These are phyloP conservation scores for Tricholoma furcatifolium DNA, from an alignment of 768 basidiomycete genomes.

Conservation along the genomic window DNA sequence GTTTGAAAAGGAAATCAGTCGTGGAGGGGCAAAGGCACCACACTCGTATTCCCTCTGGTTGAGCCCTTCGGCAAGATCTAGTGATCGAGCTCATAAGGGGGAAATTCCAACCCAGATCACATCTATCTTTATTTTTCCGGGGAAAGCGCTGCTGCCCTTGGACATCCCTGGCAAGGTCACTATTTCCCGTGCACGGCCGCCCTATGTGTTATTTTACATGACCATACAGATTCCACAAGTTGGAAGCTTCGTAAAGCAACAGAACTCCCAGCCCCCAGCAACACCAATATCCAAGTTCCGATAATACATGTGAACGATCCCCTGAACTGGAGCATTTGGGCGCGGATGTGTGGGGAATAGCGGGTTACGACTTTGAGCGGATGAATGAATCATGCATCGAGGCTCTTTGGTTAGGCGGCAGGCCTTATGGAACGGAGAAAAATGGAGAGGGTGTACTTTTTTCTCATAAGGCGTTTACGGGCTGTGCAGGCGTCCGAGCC, in stretches of 20 bases:
- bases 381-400: conserved; percentile 20
- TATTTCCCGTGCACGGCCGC: conserved; percentile 26
- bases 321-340: conserved; percentile 9
- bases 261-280: not conserved
- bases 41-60: conserved; percentile 13
- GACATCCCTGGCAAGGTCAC: conserved; percentile 15
- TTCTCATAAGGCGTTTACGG: not conserved
- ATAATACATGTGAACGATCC: conserved; percentile 9
- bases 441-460: not conserved
- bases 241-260: not conserved
- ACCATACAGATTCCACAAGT: conserved; percentile 3
- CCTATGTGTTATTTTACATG: conserved; percentile 21
- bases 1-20: conserved; percentile 35
- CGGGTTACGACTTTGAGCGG: conserved; percentile 6
- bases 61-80: conserved; percentile 42
- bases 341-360: conserved; percentile 3
- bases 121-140: conserved; percentile 32
- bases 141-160: conserved; percentile 29
- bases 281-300: not conserved
- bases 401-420: not conserved
- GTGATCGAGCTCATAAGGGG: conserved; percentile 33
- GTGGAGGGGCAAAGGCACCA: conserved; percentile 18
- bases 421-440: conserved; percentile 5
- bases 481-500: not conserved
- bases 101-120: conserved; percentile 33